phyloP scores from a whole-genome alignment of 1,139 yeast genomes.

The Hyphopichia pseudoburtonii region DNA sequence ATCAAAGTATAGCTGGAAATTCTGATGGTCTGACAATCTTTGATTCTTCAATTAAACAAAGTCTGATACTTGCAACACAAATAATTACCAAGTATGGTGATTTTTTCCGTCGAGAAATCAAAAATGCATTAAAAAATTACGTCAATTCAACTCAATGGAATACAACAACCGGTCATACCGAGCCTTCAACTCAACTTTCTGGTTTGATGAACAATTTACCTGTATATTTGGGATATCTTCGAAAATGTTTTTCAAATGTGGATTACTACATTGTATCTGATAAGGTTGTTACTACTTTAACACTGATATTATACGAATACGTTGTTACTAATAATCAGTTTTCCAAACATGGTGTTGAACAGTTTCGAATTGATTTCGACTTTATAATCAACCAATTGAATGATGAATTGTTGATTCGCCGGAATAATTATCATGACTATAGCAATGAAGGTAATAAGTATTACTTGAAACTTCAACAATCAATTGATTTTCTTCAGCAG shows the following conservation, averaged over 20 bases:
- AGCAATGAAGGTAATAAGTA: conserved; percentile 30
- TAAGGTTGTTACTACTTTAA: conserved; percentile 45
- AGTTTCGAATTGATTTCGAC: conserved; percentile 54
- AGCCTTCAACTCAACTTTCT: conserved; percentile 35
- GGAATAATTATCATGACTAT: conserved; percentile 9
- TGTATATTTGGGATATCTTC: conserved; percentile 35
- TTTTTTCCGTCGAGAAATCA: conserved; percentile 53
- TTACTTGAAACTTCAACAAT: conserved; percentile 31
- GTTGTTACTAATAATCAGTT: conserved; percentile 67
- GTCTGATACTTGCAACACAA: conserved; percentile 36
- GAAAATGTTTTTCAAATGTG: conserved; percentile 24
- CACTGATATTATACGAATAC: conserved; percentile 53
- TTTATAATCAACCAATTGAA: conserved; percentile 43
- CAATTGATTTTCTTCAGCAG: conserved; percentile 40
- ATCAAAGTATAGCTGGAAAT: conserved; percentile 25
- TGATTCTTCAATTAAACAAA: conserved; percentile 51
- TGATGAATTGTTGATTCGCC: conserved; percentile 16
- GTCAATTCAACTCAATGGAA: conserved; percentile 45
- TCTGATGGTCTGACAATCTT: conserved; percentile 48
- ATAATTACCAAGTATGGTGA: conserved; percentile 39
- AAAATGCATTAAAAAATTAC: conserved; percentile 50
- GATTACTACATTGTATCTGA: conserved; percentile 32
- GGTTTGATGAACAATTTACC: conserved; percentile 34
- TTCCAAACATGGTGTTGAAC: conserved; percentile 53
- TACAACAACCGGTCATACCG: conserved; percentile 19